Evolutionary conservation across 2,329 filamentous ascomycete genomes (phyloP), one percentile per base, ranked within the genome.

Genomic region (Cordyceps tenuipes): DNA sequence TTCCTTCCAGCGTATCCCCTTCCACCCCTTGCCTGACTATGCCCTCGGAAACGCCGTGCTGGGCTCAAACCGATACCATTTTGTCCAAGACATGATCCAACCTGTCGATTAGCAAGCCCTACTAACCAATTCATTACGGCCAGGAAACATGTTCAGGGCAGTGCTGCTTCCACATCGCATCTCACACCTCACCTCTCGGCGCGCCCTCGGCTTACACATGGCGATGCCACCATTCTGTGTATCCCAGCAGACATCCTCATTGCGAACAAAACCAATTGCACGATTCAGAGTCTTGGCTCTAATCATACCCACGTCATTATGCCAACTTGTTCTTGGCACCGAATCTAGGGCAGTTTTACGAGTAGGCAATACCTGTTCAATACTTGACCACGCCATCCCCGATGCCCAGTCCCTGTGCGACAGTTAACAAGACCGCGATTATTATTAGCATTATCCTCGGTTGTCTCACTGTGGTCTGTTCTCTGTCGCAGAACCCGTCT

Each of bases 361-460:
- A 29, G 10, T 6, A 41, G 12, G 34, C 15, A 41, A 23, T 26
- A 47, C 15, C 19, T 17, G 21, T 47, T 10, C 21, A 21, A 47
- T 13, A n/a, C n/a, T n/a, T 56, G 13, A 26, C 12, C 29, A 57
- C 39, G 21, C 44, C 21, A 23, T 43, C 17, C 12, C 55, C 44
- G 17, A 43, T 36, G 36, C 31, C 46, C 15, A 44, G 10, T 15
- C 21, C 29, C 29, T 29, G 47, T 47, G 54, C 54, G 46, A 49
- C 54, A 47, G 5, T 17, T 23, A 13, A 12, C 34, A 36, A 36
- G 34, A 36, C 21, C 12, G 19, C 29, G 43, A 39, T 46, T 53
- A 58, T 53, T 52, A 52, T 52, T 53, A 59, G 57, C 48, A 52
- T 52, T 53, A 59, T 48, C 48, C 29, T 21, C 23, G 26, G 46